A percentile compares a stretch with the other conserved stretches of the same genome.
These are phyloP conservation scores for Cladosporium sp. DNA, from an alignment of 2,329 filamentous ascomycete species.

Conservation along the genomic window DNA sequence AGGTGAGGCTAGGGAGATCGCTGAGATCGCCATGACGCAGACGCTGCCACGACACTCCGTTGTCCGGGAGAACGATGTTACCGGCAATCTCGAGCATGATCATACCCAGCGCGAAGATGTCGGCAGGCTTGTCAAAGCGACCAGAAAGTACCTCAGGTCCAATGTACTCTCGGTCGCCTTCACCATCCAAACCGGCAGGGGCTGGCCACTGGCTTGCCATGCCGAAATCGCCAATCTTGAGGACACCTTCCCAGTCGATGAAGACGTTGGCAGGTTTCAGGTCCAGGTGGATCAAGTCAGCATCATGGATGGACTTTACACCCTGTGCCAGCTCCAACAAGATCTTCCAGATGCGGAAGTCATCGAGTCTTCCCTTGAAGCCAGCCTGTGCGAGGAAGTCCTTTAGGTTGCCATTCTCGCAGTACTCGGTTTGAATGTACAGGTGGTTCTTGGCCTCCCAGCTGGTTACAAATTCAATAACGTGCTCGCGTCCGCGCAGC, in stretches of 20 bases:
- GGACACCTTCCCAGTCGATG: slow-evolving; percentile 74
- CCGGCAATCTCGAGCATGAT: slow-evolving; percentile 94
- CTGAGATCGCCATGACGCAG: slow-evolving; percentile 86
- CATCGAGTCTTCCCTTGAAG: slow-evolving; percentile 81
- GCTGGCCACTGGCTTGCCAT: slow-evolving; percentile 79
- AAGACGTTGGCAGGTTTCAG: slow-evolving; percentile 83
- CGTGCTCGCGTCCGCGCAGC: slow-evolving; percentile 78
- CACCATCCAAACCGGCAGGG: slow-evolving; percentile 74
- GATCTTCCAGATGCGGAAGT: slow-evolving; percentile 99
- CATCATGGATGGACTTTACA: slow-evolving; percentile 83
- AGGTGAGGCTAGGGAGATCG: slow-evolving; percentile 84
- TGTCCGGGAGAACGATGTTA: slow-evolving; percentile 91
- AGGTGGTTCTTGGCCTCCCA: slow-evolving; percentile 86
- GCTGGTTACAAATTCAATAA: slow-evolving; percentile 78
- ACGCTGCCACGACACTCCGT: slow-evolving; percentile 86
- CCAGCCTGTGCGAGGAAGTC: slow-evolving; percentile 82
- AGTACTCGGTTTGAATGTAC: slow-evolving; percentile 97
- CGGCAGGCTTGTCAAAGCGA: slow-evolving; percentile 83
- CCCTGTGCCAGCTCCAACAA: slow-evolving; percentile 80
- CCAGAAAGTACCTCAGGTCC: slow-evolving; percentile 88
- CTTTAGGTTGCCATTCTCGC: slow-evolving; percentile 88
- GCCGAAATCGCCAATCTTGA: slow-evolving; percentile 87
- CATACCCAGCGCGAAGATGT: slow-evolving; percentile 90
- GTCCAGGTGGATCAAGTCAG: slow-evolving; percentile 81
- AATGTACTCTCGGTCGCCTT: slow-evolving; percentile 96